Conservation (phyloP, 2,329 filamentous ascomycete genomes). For the Colletotrichum tropicale region DNA sequence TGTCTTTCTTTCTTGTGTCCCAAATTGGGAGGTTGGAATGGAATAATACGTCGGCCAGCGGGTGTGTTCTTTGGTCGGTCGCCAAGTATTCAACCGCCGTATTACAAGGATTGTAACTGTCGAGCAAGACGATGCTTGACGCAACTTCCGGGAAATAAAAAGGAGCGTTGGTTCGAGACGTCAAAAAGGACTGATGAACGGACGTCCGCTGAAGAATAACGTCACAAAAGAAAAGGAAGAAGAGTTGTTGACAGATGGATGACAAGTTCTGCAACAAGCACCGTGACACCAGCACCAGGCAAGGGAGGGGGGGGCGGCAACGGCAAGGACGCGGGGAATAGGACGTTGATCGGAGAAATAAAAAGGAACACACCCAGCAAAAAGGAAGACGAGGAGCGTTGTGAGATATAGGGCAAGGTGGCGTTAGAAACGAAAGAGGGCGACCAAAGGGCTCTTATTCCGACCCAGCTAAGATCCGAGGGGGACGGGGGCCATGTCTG, state of each 20-base stretch:
- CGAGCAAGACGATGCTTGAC: background rate
- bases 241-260: background rate
- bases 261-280: background rate
- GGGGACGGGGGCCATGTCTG: background rate
- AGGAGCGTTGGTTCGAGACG: background rate
- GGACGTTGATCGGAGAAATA: background rate
- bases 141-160: background rate
- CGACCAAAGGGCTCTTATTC: background rate
- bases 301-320: background rate
- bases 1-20: background rate
- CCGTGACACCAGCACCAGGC: background rate
- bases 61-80: background rate
- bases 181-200: background rate
- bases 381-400: background rate
- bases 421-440: conserved; percentile 1
- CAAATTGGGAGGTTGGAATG: background rate
- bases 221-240: background rate
- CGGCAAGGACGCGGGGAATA: background rate
- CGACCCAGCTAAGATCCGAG: background rate
- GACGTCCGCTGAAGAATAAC: background rate
- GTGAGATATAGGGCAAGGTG: conserved; percentile 2
- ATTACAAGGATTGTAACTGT: background rate
- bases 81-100: background rate
- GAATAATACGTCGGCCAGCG: background rate
- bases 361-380: background rate